Conservation (phyloP, 345 rosid species). For the Salix viminalis region DNA sequence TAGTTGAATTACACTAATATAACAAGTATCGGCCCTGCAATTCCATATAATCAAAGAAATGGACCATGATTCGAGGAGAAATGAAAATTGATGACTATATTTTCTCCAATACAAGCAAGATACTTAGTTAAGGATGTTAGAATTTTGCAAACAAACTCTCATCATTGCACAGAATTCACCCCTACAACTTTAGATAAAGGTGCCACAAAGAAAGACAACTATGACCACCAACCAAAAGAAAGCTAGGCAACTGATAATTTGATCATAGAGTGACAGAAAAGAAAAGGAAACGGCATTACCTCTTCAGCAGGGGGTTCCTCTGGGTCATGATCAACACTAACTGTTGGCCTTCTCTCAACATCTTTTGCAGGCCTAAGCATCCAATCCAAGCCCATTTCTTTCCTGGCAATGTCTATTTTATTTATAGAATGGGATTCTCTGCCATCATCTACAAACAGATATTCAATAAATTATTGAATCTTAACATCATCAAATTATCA, state of each 20-base stretch:
- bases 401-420: slow-evolving; percentile 53
- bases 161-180: neutral
- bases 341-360: slow-evolving; percentile 29
- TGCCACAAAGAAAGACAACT: neutral
- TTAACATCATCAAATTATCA: neutral
- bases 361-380: slow-evolving; percentile 68
- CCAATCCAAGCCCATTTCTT: slow-evolving; percentile 76
- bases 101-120: neutral
- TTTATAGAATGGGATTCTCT: slow-evolving; percentile 16
- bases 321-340: slow-evolving; percentile 27
- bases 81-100: neutral
- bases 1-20: neutral
- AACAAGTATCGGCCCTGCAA: neutral
- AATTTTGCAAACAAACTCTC: neutral
- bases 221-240: neutral
- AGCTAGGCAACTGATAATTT: neutral
- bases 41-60: neutral
- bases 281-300: slow-evolving; percentile 32
- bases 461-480: neutral
- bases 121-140: neutral
- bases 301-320: slow-evolving; percentile 48
- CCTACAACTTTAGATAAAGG: neutral
- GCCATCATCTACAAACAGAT: slow-evolving; percentile 22
- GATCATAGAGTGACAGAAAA: neutral
- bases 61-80: neutral